Base-by-base conservation (phyloP, 495 filamentous ascomycete species). In the Penicillium paxilli region DNA sequence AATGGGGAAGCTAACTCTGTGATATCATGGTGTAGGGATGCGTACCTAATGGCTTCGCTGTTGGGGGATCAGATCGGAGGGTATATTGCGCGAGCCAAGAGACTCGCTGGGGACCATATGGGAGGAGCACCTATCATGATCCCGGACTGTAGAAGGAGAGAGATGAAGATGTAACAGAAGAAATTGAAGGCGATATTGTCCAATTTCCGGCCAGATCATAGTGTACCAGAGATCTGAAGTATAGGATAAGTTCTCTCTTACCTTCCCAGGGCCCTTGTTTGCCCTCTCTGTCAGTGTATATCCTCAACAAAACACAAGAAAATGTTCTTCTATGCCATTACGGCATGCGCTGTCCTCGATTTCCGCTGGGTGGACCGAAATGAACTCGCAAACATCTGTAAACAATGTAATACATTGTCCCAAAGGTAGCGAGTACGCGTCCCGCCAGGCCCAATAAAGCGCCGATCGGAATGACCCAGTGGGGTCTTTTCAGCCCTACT, bases 401-500 rank as follows among this genome's bases (percentile, higher is more conserved):
- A 42, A 20, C 35, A 37, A 47, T 40, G 14, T 40, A 19, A 55
- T 35, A 47, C 47, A 26, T 33, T 35, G 33, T 42, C 32, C 5
- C n/a, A 25, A 23, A 28, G 30, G 30, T 38, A 51, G 48, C 37
- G 44, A 52, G 20, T 58, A 58, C 58, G 56, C 52, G 56, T 59
- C 49, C 63, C 47, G 47, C 53, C 21, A 38, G 33, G 20, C 45
- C 59, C 59, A 55, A 58, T 57, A 17, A 45, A 38, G 17, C 51
- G 62, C 47, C 35, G 63, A 63, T 65, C 59, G 46, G 46, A 41
- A 55, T 40, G 49, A 47, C 23, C 47, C 42, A 26, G 17, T 26
- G 38, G 49, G 51, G 47, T 51, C 59, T 32, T 45, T 24, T 65
- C 63, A 63, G 60, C 63, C 57, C 57, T 66, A 66, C 54, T 59